phyloP scores from a whole-genome alignment of 2,329 filamentous ascomycete species.

The Trichoderma koningiopsis region DNA sequence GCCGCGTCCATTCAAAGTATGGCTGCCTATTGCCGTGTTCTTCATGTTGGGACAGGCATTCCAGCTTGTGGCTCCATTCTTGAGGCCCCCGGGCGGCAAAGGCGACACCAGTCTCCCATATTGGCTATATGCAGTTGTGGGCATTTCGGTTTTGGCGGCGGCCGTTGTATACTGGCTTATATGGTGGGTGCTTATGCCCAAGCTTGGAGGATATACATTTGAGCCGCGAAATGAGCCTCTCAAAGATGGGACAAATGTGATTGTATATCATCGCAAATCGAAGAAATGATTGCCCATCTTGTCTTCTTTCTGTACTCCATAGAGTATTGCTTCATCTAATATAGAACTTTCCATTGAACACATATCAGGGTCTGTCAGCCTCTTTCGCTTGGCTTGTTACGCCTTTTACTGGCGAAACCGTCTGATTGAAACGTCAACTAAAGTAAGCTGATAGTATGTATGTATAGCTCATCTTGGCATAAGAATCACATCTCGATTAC shows the following conservation, averaged over 20 bases:
- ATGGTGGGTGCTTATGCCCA: conserved; percentile 31
- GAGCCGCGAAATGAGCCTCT: conserved; percentile 31
- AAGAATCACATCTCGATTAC: background rate
- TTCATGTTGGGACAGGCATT: conserved; percentile 31
- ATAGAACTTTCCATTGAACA: background rate
- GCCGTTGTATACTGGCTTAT: conserved; percentile 31
- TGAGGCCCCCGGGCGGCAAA: conserved; percentile 29
- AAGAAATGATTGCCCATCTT: conserved; percentile 3
- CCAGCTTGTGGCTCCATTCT: conserved; percentile 31
- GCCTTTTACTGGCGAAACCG: background rate
- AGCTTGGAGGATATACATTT: conserved; percentile 28
- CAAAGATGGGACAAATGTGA: conserved; percentile 30
- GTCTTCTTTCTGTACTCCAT: background rate
- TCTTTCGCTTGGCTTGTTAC: background rate
- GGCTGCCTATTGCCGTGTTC: conserved; percentile 30
- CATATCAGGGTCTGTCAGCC: too few species aligned
- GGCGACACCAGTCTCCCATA: conserved; percentile 32
- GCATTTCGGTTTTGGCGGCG: conserved; percentile 27
- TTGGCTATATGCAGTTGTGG: conserved; percentile 32
- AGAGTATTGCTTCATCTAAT: background rate
- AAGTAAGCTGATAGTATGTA: background rate
- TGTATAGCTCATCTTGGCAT: too few species aligned
- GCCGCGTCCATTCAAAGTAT: conserved; percentile 29
- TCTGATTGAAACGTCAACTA: too few species aligned
- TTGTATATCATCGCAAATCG: conserved; percentile 30